Evolutionary conservation across 331 rosid species (phyloP), one percentile per base, ranked within the genome.

Genomic region (Ulmus americana): DNA sequence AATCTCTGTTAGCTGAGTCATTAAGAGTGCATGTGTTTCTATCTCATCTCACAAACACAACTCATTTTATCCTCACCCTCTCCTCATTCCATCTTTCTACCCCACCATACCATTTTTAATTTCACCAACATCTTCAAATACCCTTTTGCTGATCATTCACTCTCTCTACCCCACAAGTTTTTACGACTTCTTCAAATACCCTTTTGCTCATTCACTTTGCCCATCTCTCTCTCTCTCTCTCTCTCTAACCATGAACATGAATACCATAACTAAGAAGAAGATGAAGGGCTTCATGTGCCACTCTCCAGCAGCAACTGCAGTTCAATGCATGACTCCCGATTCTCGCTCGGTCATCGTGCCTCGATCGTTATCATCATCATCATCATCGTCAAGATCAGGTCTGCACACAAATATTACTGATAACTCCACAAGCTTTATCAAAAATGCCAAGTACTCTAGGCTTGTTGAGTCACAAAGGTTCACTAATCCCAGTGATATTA

Each of bases 221-320:
- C 18, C 38, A n/a, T 38, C 6, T 39, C 48, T 59, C 22, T 35
- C 12, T 55, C 49, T 18, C 56, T n/a, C 41, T 14, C 15, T 22
- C 41, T 56, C 14, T 8, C 44, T 76, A 79, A 82, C 40, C 65
- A 71, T 55, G 75, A 83, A 70, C 13, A 62, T 67, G 75, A 67
- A 62, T 42, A 55, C 53, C 70, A 59, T n/a, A 42, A 39, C 68
- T 22, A 71, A 61, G 83, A 81, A 61, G 53, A 78, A 71, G 75
- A 80, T 74, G 71, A 75, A 73, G 20, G 96, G 95, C 0, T 86
- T 91, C 77, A 88, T 80, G 97, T 91, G 97, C 76, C 92, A 76
- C 12, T 83, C 90, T 52, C 73, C 64, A 38, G 84, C 87, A 3
- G 78, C 96, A 63, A 84, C 95, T 4, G 88, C 95, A 3, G 90